Evolutionary conservation across 73 alveolate genomes (phyloP).

Genomic region (Symbiodinium natans): DNA sequence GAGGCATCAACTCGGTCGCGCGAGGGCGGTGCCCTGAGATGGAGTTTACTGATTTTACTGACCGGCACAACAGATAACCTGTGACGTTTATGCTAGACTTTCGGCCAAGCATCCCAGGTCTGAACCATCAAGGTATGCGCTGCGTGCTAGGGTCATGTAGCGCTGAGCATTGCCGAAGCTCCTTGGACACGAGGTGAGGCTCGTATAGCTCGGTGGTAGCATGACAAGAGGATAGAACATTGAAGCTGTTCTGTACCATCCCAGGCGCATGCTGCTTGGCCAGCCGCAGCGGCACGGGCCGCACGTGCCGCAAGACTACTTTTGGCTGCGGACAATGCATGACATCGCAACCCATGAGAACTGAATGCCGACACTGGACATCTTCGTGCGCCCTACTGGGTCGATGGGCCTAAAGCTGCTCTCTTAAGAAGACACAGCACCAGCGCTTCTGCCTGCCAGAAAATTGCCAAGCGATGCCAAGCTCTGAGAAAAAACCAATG

Average conservation of each 20-base stretch:
- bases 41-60: not conserved
- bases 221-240: not conserved
- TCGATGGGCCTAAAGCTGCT: too few species aligned
- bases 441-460: too few species aligned
- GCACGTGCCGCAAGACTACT: not conserved
- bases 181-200: slow-evolving; percentile 14
- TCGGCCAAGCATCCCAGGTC: slow-evolving; percentile 28
- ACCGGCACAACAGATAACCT: too few species aligned
- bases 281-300: not conserved
- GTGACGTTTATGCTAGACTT: not conserved
- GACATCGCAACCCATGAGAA: not conserved
- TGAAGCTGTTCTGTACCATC: not conserved
- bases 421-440: too few species aligned
- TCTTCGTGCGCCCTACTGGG: too few species aligned
- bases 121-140: slow-evolving; percentile 55
- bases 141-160: slow-evolving; percentile 37
- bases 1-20: not conserved
- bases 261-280: not conserved
- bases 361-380: too few species aligned
- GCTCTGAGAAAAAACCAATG: too few species aligned
- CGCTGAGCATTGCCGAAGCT: slow-evolving; percentile 81
- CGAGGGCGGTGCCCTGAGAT: not conserved
- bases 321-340: not conserved
- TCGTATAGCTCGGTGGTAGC: too few species aligned
- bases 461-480: too few species aligned